Conservation (phyloP, 805 yeast genomes). For the Candida incommunis region DNA sequence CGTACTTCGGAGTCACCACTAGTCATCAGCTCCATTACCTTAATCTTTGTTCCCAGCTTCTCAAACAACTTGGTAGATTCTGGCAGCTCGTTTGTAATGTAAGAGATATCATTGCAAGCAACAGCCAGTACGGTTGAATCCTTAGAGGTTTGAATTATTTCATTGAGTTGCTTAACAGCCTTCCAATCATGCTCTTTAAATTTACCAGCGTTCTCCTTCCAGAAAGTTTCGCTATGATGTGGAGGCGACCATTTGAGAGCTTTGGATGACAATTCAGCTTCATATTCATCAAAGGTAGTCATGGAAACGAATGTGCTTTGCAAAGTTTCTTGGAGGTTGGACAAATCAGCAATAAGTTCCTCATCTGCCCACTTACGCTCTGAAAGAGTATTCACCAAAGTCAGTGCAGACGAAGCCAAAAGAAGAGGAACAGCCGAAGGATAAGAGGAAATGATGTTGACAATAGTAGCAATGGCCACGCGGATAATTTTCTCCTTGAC, state of each 20-base stretch:
- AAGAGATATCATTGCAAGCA: conserved; percentile 52
- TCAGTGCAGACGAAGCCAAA: conserved; percentile 61
- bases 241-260: conserved; percentile 83
- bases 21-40: conserved; percentile 73
- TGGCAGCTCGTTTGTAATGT: conserved; percentile 46
- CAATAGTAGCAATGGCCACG: conserved; percentile 59
- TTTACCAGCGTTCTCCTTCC: conserved; percentile 66
- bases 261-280: conserved; percentile 68
- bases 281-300: conserved; percentile 87
- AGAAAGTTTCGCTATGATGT: conserved; percentile 75
- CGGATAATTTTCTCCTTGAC: conserved; percentile 88
- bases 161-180: conserved; percentile 47
- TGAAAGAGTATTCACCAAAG: conserved; percentile 50
- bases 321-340: conserved; percentile 40
- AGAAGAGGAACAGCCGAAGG: conserved; percentile 45
- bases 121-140: conserved; percentile 34
- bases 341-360: conserved; percentile 67
- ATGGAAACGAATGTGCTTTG: conserved; percentile 61
- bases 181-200: conserved; percentile 74
- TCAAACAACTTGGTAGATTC: conserved; percentile 42
- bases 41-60: conserved; percentile 51
- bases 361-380: conserved; percentile 93
- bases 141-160: conserved; percentile 15
- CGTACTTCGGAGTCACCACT: conserved; percentile 75
- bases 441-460: conserved; percentile 21